phyloP scores from a whole-genome alignment of 352 stramenopile species.

The Globisporangium polare region DNA sequence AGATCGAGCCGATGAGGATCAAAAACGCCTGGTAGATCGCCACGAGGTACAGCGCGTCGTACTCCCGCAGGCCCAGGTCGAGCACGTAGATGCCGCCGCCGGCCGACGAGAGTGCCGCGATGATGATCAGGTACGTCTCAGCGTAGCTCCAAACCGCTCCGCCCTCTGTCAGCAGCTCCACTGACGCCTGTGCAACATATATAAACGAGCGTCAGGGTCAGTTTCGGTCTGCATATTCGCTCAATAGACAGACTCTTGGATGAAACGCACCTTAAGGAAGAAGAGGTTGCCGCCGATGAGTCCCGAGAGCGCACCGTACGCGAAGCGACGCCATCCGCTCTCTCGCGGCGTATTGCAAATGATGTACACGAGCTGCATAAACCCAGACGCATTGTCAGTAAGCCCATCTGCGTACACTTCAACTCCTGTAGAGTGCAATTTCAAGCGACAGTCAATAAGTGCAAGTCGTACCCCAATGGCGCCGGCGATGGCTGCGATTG shows the following conservation, averaged over 20 bases:
- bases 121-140: conserved; percentile 79
- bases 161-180: conserved; percentile 76
- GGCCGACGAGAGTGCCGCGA: conserved; percentile 51
- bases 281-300: conserved; percentile 83
- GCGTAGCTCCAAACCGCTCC: conserved; percentile 53
- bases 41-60: conserved; percentile 84
- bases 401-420: not conserved
- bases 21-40: conserved; percentile 84
- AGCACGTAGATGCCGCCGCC: conserved; percentile 80
- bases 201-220: not conserved
- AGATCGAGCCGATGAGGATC: conserved; percentile 83
- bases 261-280: conserved; percentile 74
- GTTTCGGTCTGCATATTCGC: not conserved
- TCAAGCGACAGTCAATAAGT: not conserved
- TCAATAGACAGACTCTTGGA: not conserved
- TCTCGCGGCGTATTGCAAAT: conserved; percentile 61
- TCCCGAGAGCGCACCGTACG: conserved; percentile 73
- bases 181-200: conserved; percentile 42
- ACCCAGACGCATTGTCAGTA: not conserved
- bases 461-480: conserved; percentile 39
- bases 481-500: conserved; percentile 31
- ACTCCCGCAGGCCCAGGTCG: conserved; percentile 71
- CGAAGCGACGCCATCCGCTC: conserved; percentile 74
- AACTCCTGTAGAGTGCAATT: not conserved
- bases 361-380: conserved; percentile 60